Percentiles rank a stretch among this genome's conserved stretches.
phyloP scores from a whole-genome alignment of 2,329 filamentous ascomycete species.

The Drechslerella coelobrocha region DNA sequence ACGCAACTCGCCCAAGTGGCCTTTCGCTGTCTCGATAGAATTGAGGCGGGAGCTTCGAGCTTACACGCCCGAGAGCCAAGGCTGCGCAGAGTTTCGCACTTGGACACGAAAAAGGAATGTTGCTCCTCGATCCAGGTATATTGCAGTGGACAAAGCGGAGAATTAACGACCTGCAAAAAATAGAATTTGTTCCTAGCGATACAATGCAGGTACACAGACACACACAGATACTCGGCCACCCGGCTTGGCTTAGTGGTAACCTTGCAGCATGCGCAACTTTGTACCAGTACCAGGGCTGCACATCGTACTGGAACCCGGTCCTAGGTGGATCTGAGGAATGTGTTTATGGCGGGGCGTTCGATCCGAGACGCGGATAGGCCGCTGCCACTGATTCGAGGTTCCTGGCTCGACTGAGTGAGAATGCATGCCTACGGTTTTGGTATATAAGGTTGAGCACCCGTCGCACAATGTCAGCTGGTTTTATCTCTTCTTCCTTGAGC shows the following conservation, averaged over 20 bases:
- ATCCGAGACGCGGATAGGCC: conserved; percentile 1
- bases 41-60: neutral
- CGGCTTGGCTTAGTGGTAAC: neutral
- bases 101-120: neutral
- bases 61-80: neutral
- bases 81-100: neutral
- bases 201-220: neutral
- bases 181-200: neutral
- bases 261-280: neutral
- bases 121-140: neutral
- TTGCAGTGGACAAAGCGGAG: conserved; percentile 7
- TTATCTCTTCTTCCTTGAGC: conserved; percentile 19
- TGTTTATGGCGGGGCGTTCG: neutral
- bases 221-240: neutral
- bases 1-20: conserved; percentile 2
- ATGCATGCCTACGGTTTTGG: neutral
- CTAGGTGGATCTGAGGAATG: neutral
- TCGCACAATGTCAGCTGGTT: conserved; percentile 10
- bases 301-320: neutral
- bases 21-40: neutral
- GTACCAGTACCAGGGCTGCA: neutral
- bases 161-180: neutral
- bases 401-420: neutral
- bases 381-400: neutral
- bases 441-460: conserved; percentile 27